A percentile compares a stretch with the other conserved stretches of the same genome.
Evolutionary conservation across 805 yeast species (phyloP).

Genomic region (Candida golubevii): DNA sequence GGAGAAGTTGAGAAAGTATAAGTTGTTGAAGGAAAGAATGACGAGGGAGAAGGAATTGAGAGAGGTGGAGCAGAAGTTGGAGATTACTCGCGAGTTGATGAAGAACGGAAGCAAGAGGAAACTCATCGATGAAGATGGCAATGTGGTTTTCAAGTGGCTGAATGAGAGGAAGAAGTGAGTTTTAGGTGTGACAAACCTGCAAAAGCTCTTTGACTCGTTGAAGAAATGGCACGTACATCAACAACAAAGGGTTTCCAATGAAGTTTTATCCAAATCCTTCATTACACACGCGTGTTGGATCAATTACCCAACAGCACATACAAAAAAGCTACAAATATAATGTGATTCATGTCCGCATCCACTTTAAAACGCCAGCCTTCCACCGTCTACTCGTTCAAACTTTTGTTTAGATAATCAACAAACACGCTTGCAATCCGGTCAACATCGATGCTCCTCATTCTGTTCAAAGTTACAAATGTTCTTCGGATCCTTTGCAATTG

Average conservation of each 20-base stretch:
- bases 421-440: conserved; percentile 68
- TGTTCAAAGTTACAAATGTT: conserved; percentile 74
- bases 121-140: conserved; percentile 61
- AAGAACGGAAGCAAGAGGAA: conserved; percentile 86
- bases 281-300: too few relatives aligned
- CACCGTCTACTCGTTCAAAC: conserved; percentile 36
- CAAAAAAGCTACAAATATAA: too few relatives aligned
- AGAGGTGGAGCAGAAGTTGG: conserved; percentile 68
- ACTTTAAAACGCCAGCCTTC: background rate
- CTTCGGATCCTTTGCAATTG: conserved; percentile 81
- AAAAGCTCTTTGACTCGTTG: too few relatives aligned
- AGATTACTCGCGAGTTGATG: conserved; percentile 80
- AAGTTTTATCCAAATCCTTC: too few relatives aligned
- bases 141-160: conserved; percentile 77
- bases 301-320: too few relatives aligned
- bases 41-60: conserved; percentile 66
- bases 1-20: conserved; percentile 58
- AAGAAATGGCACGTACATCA: too few relatives aligned
- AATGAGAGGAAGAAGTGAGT: conserved; percentile 60
- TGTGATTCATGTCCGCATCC: background rate
- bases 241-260: too few relatives aligned
- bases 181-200: too few relatives aligned
- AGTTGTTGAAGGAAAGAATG: conserved; percentile 57
- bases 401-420: conserved; percentile 70
- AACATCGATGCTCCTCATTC: conserved; percentile 68